phyloP scores from a whole-genome alignment of 495 filamentous ascomycete species.

The Lasiosphaeria hispida region DNA sequence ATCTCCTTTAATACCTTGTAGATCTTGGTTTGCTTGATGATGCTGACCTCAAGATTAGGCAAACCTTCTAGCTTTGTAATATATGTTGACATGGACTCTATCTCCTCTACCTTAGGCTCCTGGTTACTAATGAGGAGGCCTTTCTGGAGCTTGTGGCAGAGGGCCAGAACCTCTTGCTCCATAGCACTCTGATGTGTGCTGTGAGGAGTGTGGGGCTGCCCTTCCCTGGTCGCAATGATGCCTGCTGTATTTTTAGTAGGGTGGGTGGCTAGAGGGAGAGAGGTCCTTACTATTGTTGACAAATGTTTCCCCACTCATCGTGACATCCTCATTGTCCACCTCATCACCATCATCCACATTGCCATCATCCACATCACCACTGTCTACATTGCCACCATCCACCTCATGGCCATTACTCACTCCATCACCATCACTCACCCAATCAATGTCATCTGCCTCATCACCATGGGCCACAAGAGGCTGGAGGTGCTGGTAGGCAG shows the following conservation, averaged over 20 bases:
- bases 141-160: neutral
- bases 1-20: too few species aligned
- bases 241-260: slow-evolving; percentile 6
- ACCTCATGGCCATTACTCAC: neutral
- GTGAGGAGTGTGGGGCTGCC: slow-evolving; percentile 3
- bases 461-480: neutral
- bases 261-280: slow-evolving; percentile 1
- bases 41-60: too few species aligned
- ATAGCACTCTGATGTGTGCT: slow-evolving; percentile 1
- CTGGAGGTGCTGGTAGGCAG: neutral
- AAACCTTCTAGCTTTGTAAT: too few species aligned
- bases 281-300: slow-evolving; percentile 10
- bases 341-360: too few species aligned
- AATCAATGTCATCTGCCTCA: neutral
- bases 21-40: too few species aligned
- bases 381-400: slow-evolving; percentile 1
- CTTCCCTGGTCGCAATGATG: slow-evolving; percentile 3
- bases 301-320: slow-evolving; percentile 7
- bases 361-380: neutral
- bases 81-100: too few species aligned
- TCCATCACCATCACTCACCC: slow-evolving; percentile 5
- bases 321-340: slow-evolving; percentile 7
- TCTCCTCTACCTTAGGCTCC: neutral
- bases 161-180: neutral
- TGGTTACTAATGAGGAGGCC: neutral